Conservation (phyloP, 768 basidiomycete genomes). For the Leucocoprinus leucothites region DNA sequence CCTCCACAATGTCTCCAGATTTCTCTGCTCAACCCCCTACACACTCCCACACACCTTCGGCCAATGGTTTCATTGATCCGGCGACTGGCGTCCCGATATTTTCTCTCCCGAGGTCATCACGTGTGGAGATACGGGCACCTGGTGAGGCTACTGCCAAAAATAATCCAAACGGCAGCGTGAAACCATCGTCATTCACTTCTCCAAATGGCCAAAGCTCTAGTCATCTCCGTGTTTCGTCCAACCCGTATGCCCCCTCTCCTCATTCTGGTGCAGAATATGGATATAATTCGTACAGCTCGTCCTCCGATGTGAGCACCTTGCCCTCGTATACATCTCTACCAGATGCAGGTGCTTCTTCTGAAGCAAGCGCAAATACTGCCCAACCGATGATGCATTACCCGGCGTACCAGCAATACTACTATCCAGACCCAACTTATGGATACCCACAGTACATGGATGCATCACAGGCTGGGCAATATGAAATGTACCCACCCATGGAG, state of each 20-base stretch:
- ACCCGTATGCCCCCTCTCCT: slow-evolving; percentile 41
- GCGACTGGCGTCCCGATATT: slow-evolving; percentile 69
- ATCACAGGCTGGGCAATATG: slow-evolving; percentile 63
- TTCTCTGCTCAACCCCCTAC: slow-evolving; percentile 38
- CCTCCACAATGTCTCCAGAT: slow-evolving; percentile 59
- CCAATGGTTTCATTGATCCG: slow-evolving; percentile 65
- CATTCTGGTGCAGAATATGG: slow-evolving; percentile 25
- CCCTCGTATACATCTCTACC: slow-evolving; percentile 25
- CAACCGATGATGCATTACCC: slow-evolving; percentile 49
- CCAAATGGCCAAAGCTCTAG: slow-evolving; percentile 28
- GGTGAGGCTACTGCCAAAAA: slow-evolving; percentile 30
- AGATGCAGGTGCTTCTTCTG: slow-evolving; percentile 20
- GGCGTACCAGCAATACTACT: slow-evolving; percentile 69
- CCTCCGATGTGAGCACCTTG: slow-evolving; percentile 22
- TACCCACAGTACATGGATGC: slow-evolving; percentile 70
- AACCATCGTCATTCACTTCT: slow-evolving; percentile 21
- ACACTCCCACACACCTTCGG: slow-evolving; percentile 29
- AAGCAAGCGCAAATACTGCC: slow-evolving; percentile 23
- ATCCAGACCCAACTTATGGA: slow-evolving; percentile 58
- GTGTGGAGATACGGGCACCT: slow-evolving; percentile 73
- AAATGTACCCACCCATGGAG: slow-evolving; percentile 41
- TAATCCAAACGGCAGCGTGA: slow-evolving; percentile 23
- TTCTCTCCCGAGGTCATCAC: slow-evolving; percentile 67
- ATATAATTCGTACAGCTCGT: slow-evolving; percentile 21
- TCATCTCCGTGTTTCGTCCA: slow-evolving; percentile 48